Base-by-base conservation (phyloP, 345 rosid genomes). In the Eucalyptus coolabah region DNA sequence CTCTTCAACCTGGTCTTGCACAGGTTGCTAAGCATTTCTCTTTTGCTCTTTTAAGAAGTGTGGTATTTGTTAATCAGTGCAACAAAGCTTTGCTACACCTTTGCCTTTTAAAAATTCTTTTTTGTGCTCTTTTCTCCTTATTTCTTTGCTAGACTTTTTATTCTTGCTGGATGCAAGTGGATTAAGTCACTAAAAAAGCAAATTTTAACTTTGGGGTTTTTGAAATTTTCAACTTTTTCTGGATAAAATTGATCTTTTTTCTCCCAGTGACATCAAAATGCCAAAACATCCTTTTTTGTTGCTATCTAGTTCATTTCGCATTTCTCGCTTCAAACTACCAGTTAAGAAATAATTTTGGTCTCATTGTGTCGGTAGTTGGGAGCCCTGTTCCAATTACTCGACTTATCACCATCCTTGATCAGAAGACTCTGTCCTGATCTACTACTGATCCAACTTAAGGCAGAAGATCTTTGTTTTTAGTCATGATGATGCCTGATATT, bases 1-100 rank as follows among this genome's bases (percentile, higher is more conserved):
- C 99, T 90, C 91, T 96, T 87, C 98, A 96, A 91, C 99, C 98
- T 30, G 99, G 99, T 30, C 97, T 97, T 86, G 99, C 99, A n/a
- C 98, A 95, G 96, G 97, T 96, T 92, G 89, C 87, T 50, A 47
- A 86, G 49, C 26, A 15, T 47, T 88, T 69, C 26, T 90, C 28
- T 50, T 86, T 86, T 12, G 88, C 67, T 51, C 85, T 77, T 72
- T 72, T 77, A 77, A 21, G 6, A 12, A 42, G 24, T 40, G 85
- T 37, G 83, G 83, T 77, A 77, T 77, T 23, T 40, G 47, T 40
- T 40, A 21, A 21, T 44, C 47, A 21, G 85, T 77, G 85, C 85
- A 77, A 77, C 6, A 77, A 40, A 77, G 9, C 85, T 77, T 40
- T 12, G 30, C 28, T 40, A 21, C 47, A 37, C 28, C 30, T 77